A percentile compares a stretch with the other conserved stretches of the same genome.
These are phyloP conservation scores for Isatis lusitanica DNA, from an alignment of 441 rosid species.

Conservation along the genomic window DNA sequence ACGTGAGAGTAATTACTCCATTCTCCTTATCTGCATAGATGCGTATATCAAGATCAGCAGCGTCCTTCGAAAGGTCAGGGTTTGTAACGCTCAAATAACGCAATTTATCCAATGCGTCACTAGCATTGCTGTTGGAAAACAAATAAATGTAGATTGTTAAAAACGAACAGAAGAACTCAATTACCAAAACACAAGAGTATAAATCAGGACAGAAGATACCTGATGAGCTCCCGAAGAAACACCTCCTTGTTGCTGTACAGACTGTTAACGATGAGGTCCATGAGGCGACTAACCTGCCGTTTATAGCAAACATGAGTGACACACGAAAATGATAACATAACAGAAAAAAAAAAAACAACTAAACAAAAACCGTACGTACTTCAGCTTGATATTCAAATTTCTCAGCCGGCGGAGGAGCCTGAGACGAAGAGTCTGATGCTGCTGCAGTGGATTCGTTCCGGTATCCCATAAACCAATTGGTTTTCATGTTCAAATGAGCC, in stretches of 20 bases:
- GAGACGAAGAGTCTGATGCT: slow-evolving; percentile 58
- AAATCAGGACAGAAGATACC: slow-evolving; percentile 36
- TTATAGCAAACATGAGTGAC: neutral
- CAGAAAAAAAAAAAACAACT: neutral
- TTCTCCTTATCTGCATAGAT: slow-evolving; percentile 82
- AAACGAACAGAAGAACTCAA: neutral
- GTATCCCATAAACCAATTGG: slow-evolving; percentile 45
- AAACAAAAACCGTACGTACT: slow-evolving; percentile 38
- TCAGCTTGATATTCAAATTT: slow-evolving; percentile 93
- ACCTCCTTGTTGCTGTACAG: slow-evolving; percentile 96
- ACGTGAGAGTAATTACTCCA: slow-evolving; percentile 76
- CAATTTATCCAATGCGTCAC: slow-evolving; percentile 94
- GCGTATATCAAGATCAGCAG: slow-evolving; percentile 76
- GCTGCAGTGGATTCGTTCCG: slow-evolving; percentile 66
- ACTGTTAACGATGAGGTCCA: slow-evolving; percentile 96
- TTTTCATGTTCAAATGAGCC: slow-evolving; percentile 37
- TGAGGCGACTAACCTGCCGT: slow-evolving; percentile 88
- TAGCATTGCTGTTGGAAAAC: slow-evolving; percentile 68
- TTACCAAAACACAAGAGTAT: neutral
- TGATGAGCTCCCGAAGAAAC: slow-evolving; percentile 89
- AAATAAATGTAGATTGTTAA: neutral
- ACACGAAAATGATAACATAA: neutral
- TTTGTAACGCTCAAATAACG: slow-evolving; percentile 84
- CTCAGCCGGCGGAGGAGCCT: slow-evolving; percentile 63
- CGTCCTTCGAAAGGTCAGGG: slow-evolving; percentile 70